Base-by-base conservation (phyloP, 768 basidiomycete species). In the Xerocomellus amylosporus region DNA sequence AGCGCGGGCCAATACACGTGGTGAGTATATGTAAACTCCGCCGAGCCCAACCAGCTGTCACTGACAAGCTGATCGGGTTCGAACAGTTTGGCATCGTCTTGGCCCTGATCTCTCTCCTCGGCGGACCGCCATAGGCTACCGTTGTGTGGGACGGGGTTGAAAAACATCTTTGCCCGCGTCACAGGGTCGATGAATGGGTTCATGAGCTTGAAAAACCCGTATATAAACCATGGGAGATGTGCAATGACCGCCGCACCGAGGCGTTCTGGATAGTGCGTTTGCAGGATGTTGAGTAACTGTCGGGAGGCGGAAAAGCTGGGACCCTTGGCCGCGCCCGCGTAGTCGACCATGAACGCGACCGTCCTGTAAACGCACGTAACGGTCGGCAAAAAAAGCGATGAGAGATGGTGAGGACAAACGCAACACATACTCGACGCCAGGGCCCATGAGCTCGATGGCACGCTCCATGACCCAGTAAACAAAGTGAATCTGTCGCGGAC, bases 241-340 rank as follows among this genome's bases (percentile, higher is more conserved):
- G 86, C 76, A 63, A 93, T 82, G 40, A 91, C 70, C 1, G 90
- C 81, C 13, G 76, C 66, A 24, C 90, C 91, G 33, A 96, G 83
- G 4, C 93, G 84, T 68, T 96, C 93, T 0, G 91, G 91, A 62
- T 92, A 93, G 65, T 93, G 90, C 22, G 83, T 79, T 63, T 92
- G 90, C 14, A 92, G 76, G 60, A 90, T 87, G 67, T 77, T 71
- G 49, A 87, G 76, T 13, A 81, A 76, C 26, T 60, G 65, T 10
- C 75, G 71, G 8, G 79, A 56, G 10, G 67, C 73, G 0, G 61
- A 30, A 13, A 82, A 46, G 8, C 77, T 74, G 0, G 82, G 78
- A 24, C 63, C 81, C 70, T 89, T 91, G 34, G 79, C 82, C 65
- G 79, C 79, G 65, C 89, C 87, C 5, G 81, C 87, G 49, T 85